Evolutionary conservation across 2,329 filamentous ascomycete species (phyloP).

Genomic region (Neodidymelliopsis sp.): DNA sequence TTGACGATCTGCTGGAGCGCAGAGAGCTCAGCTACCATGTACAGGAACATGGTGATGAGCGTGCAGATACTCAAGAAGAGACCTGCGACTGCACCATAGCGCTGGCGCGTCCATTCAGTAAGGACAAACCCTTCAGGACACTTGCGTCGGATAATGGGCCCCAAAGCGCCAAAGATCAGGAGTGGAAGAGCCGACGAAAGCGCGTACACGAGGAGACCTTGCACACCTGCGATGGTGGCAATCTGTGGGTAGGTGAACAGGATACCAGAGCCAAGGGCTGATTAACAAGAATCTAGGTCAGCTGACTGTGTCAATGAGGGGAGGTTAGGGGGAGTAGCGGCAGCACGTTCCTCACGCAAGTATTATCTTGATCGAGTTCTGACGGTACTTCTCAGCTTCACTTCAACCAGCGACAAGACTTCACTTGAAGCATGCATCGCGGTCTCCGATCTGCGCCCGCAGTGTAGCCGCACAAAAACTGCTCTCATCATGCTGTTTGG

Average conservation of each 20-base stretch:
- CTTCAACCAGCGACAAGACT: constrained; percentile 38
- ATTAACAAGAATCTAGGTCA: constrained; percentile 44
- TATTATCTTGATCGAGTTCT: constrained; percentile 99
- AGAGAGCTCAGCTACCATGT: constrained; percentile 86
- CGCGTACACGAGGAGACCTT: constrained; percentile 80
- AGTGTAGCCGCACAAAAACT: constrained; percentile 70
- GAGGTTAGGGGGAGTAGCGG: constrained; percentile 69
- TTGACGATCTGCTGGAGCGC: constrained; percentile 81
- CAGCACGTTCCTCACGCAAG: constrained; percentile 98
- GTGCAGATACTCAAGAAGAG: constrained; percentile 80
- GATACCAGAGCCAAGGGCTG: constrained; percentile 84
- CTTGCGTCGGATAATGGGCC: constrained; percentile 78
- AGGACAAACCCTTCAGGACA: constrained; percentile 85
- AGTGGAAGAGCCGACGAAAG: constrained; percentile 75
- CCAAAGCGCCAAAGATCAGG: constrained; percentile 75
- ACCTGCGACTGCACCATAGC: constrained; percentile 73
- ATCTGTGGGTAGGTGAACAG: constrained; percentile 84
- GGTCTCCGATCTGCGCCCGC: constrained; percentile 74
- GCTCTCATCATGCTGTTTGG: constrained; percentile 16
- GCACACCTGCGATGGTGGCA: constrained; percentile 78
- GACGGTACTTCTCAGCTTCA: constrained; percentile 95
- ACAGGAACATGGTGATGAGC: constrained; percentile 81
- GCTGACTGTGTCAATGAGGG: constrained; percentile 30
- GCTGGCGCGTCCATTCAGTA: constrained; percentile 83
- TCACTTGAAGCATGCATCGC: neutral